These are phyloP conservation scores for Mallotus nudiflorus DNA, from an alignment of 345 rosid genomes.

Conservation along the genomic window DNA sequence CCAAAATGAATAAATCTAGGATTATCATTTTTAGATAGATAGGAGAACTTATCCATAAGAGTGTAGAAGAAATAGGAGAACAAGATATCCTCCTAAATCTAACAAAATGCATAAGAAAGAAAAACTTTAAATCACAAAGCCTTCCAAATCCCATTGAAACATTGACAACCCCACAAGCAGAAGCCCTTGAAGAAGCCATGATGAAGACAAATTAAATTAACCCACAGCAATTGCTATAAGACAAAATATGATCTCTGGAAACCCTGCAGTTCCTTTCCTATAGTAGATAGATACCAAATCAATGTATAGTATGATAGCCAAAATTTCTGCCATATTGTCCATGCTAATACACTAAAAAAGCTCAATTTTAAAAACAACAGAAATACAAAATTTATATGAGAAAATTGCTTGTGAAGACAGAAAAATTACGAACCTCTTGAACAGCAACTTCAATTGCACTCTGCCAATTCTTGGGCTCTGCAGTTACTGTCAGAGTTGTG, in stretches of 20 bases:
- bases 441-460: conserved; percentile 94
- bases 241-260: neutral
- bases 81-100: neutral
- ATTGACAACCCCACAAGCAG: neutral
- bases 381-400: neutral
- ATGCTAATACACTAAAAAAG: neutral
- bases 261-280: neutral
- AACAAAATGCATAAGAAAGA: neutral
- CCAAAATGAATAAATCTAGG: neutral
- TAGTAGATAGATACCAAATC: neutral
- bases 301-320: neutral
- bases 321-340: too few species aligned
- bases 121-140: neutral
- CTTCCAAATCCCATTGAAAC: neutral
- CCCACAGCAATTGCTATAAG: neutral
- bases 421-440: conserved; percentile 71
- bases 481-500: conserved; percentile 96
- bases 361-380: neutral
- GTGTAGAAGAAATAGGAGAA: neutral
- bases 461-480: conserved; percentile 98
- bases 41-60: neutral
- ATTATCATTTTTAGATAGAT: neutral
- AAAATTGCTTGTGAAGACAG: conserved; percentile 3
- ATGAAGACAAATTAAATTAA: neutral
- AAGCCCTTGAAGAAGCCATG: neutral